Evolutionary conservation across 2,329 filamentous ascomycete genomes (phyloP).

Genomic region (Trichoderma koningiopsis): DNA sequence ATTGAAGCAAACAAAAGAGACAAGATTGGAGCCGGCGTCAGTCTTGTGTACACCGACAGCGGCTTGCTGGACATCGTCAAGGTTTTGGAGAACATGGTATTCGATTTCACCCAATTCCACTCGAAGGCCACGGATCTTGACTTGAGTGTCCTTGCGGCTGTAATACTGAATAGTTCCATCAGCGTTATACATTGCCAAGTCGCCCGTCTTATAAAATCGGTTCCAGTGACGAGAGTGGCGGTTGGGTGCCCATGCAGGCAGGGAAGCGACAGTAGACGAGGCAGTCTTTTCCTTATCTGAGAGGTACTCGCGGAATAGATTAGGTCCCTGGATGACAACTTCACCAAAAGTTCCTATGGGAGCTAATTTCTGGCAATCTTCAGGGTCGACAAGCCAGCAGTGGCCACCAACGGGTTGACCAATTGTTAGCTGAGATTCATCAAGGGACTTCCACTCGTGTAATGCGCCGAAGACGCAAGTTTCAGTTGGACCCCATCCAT

Average conservation of each 20-base stretch:
- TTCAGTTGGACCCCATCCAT: conserved; percentile 26
- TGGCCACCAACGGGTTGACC: conserved; percentile 19
- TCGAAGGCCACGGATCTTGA: conserved; percentile 24
- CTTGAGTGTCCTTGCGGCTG: conserved; percentile 24
- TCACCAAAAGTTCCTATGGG: conserved; percentile 22
- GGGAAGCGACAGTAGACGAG: not conserved
- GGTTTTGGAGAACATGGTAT: conserved; percentile 6
- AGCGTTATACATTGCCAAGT: conserved; percentile 15
- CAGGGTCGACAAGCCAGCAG: conserved; percentile 26
- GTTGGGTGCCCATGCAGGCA: conserved; percentile 19
- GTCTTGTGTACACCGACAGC: conserved; percentile 23
- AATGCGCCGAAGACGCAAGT: conserved; percentile 22
- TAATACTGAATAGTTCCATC: conserved; percentile 24
- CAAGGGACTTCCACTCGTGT: conserved; percentile 17
- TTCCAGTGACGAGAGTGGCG: not conserved
- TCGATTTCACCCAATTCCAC: conserved; percentile 26
- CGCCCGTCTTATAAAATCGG: conserved; percentile 23
- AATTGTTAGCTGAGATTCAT: conserved; percentile 23
- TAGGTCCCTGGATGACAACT: conserved; percentile 24
- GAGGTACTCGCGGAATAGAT: conserved; percentile 23
- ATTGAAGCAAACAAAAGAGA: conserved; percentile 21
- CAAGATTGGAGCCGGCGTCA: conserved; percentile 12
- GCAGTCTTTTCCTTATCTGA: conserved; percentile 14
- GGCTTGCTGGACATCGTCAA: conserved; percentile 12
- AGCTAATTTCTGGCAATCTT: conserved; percentile 11